Evolutionary conservation across 2,329 filamentous ascomycete species (phyloP).

Genomic region (Colletotrichum incanum): DNA sequence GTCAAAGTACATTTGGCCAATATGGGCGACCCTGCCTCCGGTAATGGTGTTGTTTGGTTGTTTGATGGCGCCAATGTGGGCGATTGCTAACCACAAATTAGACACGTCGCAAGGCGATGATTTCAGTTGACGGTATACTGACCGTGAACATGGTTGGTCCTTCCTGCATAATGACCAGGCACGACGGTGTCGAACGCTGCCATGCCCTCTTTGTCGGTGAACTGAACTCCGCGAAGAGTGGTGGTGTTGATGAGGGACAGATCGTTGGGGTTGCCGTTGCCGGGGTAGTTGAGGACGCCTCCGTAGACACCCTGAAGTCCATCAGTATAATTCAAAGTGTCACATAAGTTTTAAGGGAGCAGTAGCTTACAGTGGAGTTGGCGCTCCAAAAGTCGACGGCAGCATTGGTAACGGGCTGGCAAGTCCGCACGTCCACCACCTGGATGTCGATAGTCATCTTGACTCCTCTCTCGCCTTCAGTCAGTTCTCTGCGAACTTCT

Average conservation of each 20-base stretch:
- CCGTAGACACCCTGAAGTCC: constrained; percentile 53
- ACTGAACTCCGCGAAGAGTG: constrained; percentile 55
- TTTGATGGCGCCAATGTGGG: constrained; percentile 55
- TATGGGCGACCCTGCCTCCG: constrained; percentile 64
- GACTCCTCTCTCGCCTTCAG: constrained; percentile 43
- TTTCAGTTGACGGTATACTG: constrained; percentile 55
- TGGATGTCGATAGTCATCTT: constrained; percentile 45
- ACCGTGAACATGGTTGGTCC: constrained; percentile 64
- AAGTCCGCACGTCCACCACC: constrained; percentile 45
- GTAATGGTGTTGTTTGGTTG: constrained; percentile 53
- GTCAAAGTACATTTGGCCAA: constrained; percentile 76
- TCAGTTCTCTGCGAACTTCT: constrained; percentile 44
- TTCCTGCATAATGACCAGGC: constrained; percentile 60
- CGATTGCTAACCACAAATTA: constrained; percentile 46
- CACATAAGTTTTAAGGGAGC: too few species aligned
- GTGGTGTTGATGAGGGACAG: constrained; percentile 51
- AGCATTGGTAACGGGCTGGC: constrained; percentile 41
- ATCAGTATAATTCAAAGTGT: neutral
- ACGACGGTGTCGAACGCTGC: constrained; percentile 60
- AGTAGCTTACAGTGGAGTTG: constrained; percentile 52
- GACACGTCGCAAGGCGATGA: neutral
- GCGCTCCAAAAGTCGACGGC: constrained; percentile 46
- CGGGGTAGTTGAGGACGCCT: constrained; percentile 52
- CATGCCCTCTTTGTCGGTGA: constrained; percentile 58
- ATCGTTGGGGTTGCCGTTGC: constrained; percentile 62